These are phyloP conservation scores for Plectranthus barbatus DNA, from an alignment of 257 asterid genomes.

Conservation along the genomic window DNA sequence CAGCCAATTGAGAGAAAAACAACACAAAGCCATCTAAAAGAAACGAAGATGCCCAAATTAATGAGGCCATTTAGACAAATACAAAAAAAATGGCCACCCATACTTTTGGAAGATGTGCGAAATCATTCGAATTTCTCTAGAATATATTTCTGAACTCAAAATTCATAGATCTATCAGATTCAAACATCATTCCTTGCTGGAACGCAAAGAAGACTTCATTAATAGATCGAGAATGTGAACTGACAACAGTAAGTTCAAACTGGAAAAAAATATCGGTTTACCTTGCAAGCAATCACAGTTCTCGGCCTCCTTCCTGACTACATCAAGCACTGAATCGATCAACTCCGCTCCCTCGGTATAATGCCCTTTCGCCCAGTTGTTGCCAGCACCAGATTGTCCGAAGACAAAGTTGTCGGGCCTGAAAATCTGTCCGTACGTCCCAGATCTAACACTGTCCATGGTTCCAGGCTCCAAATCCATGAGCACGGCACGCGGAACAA, in stretches of 20 bases:
- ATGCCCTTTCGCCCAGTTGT: constrained; percentile 41
- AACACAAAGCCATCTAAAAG: not conserved
- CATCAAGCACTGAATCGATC: constrained; percentile 39
- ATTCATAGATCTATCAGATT: not conserved
- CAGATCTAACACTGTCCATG: constrained; percentile 45
- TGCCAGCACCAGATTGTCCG: constrained; percentile 41
- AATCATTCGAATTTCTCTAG: not conserved
- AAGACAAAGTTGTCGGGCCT: constrained; percentile 40
- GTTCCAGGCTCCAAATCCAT: constrained; percentile 49
- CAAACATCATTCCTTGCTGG: not conserved
- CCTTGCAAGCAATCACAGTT: constrained; percentile 41
- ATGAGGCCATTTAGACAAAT: not conserved
- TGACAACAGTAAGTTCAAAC: not conserved
- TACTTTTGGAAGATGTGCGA: no score
- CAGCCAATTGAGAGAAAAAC: not conserved
- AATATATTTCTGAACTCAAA: not conserved
- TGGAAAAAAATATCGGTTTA: not conserved
- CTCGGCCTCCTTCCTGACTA: no score
- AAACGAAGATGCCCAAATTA: not conserved
- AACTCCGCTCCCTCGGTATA: constrained; percentile 35
- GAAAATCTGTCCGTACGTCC: constrained; percentile 38
- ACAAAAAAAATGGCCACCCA: not conserved
- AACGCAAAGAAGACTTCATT: not conserved
- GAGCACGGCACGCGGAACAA: constrained; percentile 40
- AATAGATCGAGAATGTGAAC: not conserved